Percentiles rank a stretch among this genome's conserved stretches.
Evolutionary conservation across 768 basidiomycete species (phyloP).

Genomic region (Saitozyma podzolica): DNA sequence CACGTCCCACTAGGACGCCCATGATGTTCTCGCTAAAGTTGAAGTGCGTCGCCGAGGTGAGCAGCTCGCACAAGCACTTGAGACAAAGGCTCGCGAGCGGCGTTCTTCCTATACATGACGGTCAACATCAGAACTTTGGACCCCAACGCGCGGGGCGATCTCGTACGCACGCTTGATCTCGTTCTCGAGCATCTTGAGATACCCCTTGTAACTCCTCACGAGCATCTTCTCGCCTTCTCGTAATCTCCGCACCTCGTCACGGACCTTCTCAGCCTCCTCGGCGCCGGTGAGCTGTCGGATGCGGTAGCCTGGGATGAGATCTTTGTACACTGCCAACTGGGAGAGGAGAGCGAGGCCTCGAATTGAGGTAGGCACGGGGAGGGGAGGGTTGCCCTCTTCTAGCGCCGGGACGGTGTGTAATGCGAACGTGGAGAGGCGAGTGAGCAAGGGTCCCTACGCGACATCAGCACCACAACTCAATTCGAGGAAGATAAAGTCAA

Average conservation of each 20-base stretch:
- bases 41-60: slow-evolving; percentile 85
- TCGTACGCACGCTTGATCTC: slow-evolving; percentile 74
- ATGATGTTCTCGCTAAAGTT: slow-evolving; percentile 94
- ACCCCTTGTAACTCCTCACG: slow-evolving; percentile 81
- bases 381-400: slow-evolving; percentile 56
- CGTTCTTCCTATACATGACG: slow-evolving; percentile 36
- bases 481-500: slow-evolving; percentile 8
- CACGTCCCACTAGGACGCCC: slow-evolving; percentile 74
- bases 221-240: slow-evolving; percentile 96
- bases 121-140: not conserved
- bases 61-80: slow-evolving; percentile 81
- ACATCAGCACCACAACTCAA: slow-evolving; percentile 9
- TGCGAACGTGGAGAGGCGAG: slow-evolving; percentile 87
- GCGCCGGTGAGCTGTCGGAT: slow-evolving; percentile 86
- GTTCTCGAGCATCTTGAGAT: slow-evolving; percentile 76
- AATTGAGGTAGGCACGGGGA: slow-evolving; percentile 76
- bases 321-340: slow-evolving; percentile 90
- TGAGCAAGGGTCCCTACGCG: slow-evolving; percentile 76
- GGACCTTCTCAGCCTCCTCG: slow-evolving; percentile 89
- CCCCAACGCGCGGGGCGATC: not conserved
- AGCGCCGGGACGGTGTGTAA: slow-evolving; percentile 69
- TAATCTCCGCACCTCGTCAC: slow-evolving; percentile 83
- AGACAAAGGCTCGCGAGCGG: slow-evolving; percentile 64
- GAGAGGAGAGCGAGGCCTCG: slow-evolving; percentile 81
- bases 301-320: slow-evolving; percentile 89